These are phyloP conservation scores for Debaryomycetaceae sp. DNA, from an alignment of 1,139 yeast species.

Conservation along the genomic window DNA sequence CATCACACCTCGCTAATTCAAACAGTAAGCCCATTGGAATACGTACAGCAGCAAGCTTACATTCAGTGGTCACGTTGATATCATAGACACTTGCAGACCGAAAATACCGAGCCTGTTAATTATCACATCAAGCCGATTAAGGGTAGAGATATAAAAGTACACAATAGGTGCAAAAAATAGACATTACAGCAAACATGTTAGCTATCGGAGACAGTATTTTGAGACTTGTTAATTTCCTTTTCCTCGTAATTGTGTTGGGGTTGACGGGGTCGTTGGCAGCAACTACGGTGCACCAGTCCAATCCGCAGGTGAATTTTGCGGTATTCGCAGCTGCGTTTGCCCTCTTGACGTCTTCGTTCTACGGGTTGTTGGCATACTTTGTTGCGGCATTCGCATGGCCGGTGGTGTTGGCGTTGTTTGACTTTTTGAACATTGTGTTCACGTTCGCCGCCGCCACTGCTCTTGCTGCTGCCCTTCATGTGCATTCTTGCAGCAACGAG, in stretches of 20 bases:
- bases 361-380: constrained; percentile 77
- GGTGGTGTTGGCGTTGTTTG: constrained; percentile 64
- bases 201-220: constrained; percentile 73
- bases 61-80: neutral
- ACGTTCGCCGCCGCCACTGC: constrained; percentile 94
- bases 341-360: constrained; percentile 71
- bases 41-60: neutral
- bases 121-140: neutral
- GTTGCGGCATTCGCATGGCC: constrained; percentile 86
- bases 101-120: neutral
- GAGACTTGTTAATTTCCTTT: constrained; percentile 70
- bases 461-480: constrained; percentile 82
- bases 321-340: constrained; percentile 88
- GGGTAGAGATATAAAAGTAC: neutral
- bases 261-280: constrained; percentile 83
- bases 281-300: constrained; percentile 48
- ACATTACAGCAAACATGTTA: constrained; percentile 31
- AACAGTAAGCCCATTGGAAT: neutral
- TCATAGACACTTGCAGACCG: neutral
- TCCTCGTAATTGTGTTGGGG: constrained; percentile 77
- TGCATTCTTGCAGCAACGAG: constrained; percentile 78
- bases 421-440: constrained; percentile 85
- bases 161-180: neutral
- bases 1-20: no score
- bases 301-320: constrained; percentile 85